These are phyloP conservation scores for Basidioascus undulatus DNA, from an alignment of 768 basidiomycete genomes.

Conservation along the genomic window DNA sequence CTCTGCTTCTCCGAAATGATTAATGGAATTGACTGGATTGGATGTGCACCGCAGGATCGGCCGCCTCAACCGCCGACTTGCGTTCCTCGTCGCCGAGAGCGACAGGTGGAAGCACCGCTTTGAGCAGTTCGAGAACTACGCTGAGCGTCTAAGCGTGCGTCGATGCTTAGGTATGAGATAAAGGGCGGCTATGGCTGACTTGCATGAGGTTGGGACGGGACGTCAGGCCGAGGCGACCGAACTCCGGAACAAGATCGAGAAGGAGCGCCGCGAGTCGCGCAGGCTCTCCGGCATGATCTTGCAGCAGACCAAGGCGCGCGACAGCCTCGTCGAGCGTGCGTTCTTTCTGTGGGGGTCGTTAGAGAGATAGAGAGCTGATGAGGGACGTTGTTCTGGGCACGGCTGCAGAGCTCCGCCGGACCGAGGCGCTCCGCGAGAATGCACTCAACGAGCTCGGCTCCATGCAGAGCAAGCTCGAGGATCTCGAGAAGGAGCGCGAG, in stretches of 20 bases:
- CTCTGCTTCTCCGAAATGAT: slow-evolving; percentile 1
- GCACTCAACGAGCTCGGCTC: slow-evolving; percentile 55
- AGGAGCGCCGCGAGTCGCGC: slow-evolving; percentile 72
- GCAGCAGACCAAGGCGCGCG: slow-evolving; percentile 51
- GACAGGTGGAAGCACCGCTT: slow-evolving; percentile 85
- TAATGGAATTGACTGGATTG: not conserved
- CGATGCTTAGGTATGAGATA: no score
- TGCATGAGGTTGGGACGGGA: no score
- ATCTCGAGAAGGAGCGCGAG: slow-evolving; percentile 63
- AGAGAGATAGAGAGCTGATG: slow-evolving; percentile 3
- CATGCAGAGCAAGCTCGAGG: slow-evolving; percentile 67
- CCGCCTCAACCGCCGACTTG: slow-evolving; percentile 54
- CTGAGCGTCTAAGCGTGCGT: slow-evolving; percentile 69
- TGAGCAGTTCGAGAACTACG: slow-evolving; percentile 79
- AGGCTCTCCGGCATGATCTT: slow-evolving; percentile 55
- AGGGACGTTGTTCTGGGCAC: not conserved
- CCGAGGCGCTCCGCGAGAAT: slow-evolving; percentile 54
- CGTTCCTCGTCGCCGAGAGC: slow-evolving; percentile 76
- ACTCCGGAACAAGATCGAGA: slow-evolving; percentile 63
- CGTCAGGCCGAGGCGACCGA: slow-evolving; percentile 70
- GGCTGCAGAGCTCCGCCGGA: slow-evolving; percentile 47
- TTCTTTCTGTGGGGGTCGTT: slow-evolving; percentile 12
- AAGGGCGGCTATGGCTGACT: no score
- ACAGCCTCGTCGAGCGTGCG: slow-evolving; percentile 53
- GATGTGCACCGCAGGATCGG: no score